Evolutionary conservation across 345 rosid species (phyloP).

Genomic region (Heritiera fomes): DNA sequence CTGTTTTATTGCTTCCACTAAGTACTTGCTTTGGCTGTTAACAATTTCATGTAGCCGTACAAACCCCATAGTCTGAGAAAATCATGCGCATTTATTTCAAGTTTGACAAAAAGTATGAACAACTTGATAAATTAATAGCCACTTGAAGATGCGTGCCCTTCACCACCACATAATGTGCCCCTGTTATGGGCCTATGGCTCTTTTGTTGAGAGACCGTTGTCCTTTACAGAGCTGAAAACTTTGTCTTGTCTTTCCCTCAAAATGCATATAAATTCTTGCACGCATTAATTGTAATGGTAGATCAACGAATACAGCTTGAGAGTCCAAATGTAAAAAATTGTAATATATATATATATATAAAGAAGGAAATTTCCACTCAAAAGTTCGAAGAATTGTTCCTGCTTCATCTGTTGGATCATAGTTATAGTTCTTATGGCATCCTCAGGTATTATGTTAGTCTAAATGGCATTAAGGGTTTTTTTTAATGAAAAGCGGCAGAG

Average conservation of each 20-base stretch:
- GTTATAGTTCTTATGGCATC: slow-evolving; percentile 16
- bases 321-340: background rate
- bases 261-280: background rate
- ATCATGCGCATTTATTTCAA: background rate
- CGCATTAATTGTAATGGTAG: background rate
- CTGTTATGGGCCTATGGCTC: background rate
- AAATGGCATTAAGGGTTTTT: background rate
- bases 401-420: background rate
- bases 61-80: background rate
- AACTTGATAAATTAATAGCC: background rate
- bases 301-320: background rate
- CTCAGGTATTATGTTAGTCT: background rate
- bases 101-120: background rate
- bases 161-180: background rate
- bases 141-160: background rate
- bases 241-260: background rate
- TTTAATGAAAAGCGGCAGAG: slow-evolving; percentile 5
- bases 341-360: too few relatives aligned
- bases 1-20: too few relatives aligned
- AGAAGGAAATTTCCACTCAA: background rate
- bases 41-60: background rate
- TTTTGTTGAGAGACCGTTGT: background rate
- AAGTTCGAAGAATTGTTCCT: background rate
- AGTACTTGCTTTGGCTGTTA: too few relatives aligned
- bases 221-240: background rate